These are phyloP conservation scores for Blastobotrys americana DNA, from an alignment of 805 yeast species.

Conservation along the genomic window DNA sequence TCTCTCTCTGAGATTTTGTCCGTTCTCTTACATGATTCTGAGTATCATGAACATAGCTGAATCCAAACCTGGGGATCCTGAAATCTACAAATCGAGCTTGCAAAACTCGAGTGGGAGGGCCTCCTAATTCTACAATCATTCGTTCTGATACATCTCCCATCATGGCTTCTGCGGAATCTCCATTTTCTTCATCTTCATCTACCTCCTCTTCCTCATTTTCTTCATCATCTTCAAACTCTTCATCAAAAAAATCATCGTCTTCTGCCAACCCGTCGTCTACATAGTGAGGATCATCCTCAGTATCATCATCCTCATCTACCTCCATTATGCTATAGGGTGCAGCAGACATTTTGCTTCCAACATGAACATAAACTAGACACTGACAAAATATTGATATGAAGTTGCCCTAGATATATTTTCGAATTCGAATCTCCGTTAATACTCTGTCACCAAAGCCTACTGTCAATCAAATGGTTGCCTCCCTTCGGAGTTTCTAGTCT, in stretches of 20 bases:
- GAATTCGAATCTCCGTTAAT: no score
- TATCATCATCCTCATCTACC: not conserved
- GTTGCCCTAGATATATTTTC: no score
- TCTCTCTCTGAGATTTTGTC: not conserved
- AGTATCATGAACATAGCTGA: conserved; percentile 1
- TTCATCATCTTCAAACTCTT: conserved; percentile 12
- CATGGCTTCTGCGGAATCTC: not conserved
- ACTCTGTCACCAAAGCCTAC: no score
- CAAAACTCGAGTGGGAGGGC: not conserved
- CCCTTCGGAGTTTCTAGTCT: no score
- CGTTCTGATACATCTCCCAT: conserved; percentile 1
- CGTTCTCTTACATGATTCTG: not conserved
- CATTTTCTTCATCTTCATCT: not conserved
- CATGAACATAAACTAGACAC: no score
- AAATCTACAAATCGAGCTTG: not conserved
- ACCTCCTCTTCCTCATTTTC: conserved; percentile 11
- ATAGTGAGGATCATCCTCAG: not conserved
- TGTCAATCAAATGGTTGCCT: no score
- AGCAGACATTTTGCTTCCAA: no score
- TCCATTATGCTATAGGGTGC: not conserved
- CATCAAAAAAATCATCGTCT: conserved; percentile 11
- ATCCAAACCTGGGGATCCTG: not conserved
- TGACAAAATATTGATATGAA: no score
- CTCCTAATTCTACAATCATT: conserved; percentile 5
- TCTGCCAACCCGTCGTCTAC: not conserved